Base-by-base conservation (phyloP, 2,329 filamentous ascomycete genomes). In the Camillea tinctor region DNA sequence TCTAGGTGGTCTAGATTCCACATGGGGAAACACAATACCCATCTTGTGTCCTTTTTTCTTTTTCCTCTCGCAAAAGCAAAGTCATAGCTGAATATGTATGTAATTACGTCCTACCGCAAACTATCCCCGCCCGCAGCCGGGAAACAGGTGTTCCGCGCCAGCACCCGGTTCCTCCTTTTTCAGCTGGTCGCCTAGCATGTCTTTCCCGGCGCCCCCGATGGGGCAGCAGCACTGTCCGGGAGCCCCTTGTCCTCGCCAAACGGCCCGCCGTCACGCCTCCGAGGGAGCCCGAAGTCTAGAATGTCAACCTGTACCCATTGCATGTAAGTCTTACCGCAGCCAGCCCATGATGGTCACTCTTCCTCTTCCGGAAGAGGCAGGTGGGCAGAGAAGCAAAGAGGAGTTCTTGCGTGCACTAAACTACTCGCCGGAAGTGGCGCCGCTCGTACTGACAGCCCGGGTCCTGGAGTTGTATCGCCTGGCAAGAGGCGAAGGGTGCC, bases 401-500 rank as follows among this genome's bases (percentile, higher is more conserved):
- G 51, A 36, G 22, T 13, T 22, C 52, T 3, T 61, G 54, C 52
- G 22, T 61, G 54, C 52, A n/a, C 53, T 54, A 20, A 58, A 58
- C 20, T 61, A 36, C 50, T 61, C 58, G 36, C 59, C 56, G 17
- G n/a, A n/a, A n/a, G 58, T 50, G n/a, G 52, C 50, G 17, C 59
- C 59, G 21, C 19, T 23, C 8, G n/a, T n/a, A n/a, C n/a, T n/a
- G n/a, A n/a, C n/a, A n/a, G n/a, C n/a, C n/a, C n/a, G n/a, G n/a
- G n/a, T n/a, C n/a, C n/a, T n/a, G n/a, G 52, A 61, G 50, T 61
- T n/a, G n/a, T n/a, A n/a, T n/a, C n/a, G n/a, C n/a, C n/a, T n/a
- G n/a, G n/a, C n/a, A n/a, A n/a, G n/a, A n/a, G n/a, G n/a, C n/a
- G n/a, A n/a, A n/a, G n/a, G n/a, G n/a, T n/a, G n/a, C n/a, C n/a